Percentiles rank a stretch among this genome's conserved stretches.
Evolutionary conservation across 768 basidiomycete genomes (phyloP).

Genomic region (Brasilioporus rufonigricans): DNA sequence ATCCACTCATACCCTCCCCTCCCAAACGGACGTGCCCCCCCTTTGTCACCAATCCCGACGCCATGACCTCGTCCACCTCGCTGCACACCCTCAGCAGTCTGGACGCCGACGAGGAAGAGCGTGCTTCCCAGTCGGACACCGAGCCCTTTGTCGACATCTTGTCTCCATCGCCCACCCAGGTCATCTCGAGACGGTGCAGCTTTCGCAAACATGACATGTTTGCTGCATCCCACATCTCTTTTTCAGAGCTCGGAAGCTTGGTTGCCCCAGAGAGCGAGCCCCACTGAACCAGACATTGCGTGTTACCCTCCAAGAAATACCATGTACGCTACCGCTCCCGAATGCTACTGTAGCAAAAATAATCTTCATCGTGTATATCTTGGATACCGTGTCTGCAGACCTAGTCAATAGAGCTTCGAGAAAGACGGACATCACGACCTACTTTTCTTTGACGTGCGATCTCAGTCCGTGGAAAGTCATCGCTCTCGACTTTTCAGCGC

Average conservation of each 20-base stretch:
- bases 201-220: constrained; percentile 26
- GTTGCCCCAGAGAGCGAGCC: constrained; percentile 6
- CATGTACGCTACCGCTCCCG: too few relatives aligned
- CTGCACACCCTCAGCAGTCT: neutral
- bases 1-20: too few relatives aligned
- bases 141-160: constrained; percentile 20
- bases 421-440: constrained; percentile 14
- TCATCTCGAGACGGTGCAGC: constrained; percentile 13
- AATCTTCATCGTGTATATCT: constrained; percentile 53
- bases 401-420: neutral
- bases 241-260: constrained; percentile 27
- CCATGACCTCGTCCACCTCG: neutral
- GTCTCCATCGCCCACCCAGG: constrained; percentile 15
- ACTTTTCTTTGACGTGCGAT: constrained; percentile 66
- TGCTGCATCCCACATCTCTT: constrained; percentile 26
- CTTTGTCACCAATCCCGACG: neutral
- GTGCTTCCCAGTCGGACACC: neutral
- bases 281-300: neutral
- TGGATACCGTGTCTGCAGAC: constrained; percentile 47
- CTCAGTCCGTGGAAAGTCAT: constrained; percentile 56
- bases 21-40: neutral
- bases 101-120: neutral
- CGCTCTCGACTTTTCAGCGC: constrained; percentile 13
- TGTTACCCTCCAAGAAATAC: neutral
- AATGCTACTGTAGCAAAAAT: constrained; percentile 31